Evolutionary conservation across 139 green algal species (phyloP).

Genomic region (Closterium sp.): DNA sequence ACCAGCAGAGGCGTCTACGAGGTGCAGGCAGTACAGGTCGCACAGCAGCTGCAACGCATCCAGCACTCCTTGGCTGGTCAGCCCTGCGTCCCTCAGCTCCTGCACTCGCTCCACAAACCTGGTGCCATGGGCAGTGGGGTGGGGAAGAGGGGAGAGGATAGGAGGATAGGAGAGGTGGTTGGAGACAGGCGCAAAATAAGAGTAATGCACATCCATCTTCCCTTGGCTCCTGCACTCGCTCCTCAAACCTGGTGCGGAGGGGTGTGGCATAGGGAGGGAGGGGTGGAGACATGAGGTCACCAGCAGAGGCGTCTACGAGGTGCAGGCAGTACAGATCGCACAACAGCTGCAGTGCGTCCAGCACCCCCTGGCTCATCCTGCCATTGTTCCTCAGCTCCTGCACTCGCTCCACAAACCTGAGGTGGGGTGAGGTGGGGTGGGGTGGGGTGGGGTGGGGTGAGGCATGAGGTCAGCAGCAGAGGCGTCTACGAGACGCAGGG

Average conservation of each 20-base stretch:
- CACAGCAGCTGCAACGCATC: not conserved
- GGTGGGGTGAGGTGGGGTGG: too few species aligned
- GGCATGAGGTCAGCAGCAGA: too few species aligned
- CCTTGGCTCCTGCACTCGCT: not conserved
- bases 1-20: not conserved
- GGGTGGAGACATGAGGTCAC: not conserved
- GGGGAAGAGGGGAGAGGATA: not conserved
- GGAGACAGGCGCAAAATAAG: not conserved
- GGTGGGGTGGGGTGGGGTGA: too few species aligned
- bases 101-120: slow-evolving; percentile 3
- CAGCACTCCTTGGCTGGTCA: not conserved
- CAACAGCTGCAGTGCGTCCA: not conserved
- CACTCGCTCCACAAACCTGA: not conserved
- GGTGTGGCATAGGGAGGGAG: too few species aligned
- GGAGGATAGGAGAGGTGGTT: not conserved
- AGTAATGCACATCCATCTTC: too few species aligned
- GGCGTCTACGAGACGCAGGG: too few species aligned
- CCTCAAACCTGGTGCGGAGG: not conserved
- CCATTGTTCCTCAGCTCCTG: not conserved
- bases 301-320: not conserved
- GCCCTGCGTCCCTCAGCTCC: not conserved
- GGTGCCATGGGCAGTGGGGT: not conserved
- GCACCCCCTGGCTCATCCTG: not conserved
- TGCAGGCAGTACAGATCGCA: slow-evolving; percentile 21
- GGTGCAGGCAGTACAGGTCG: slow-evolving; percentile 21